phyloP scores from a whole-genome alignment of 768 basidiomycete species.

The Strobilomyces echinocephalus region DNA sequence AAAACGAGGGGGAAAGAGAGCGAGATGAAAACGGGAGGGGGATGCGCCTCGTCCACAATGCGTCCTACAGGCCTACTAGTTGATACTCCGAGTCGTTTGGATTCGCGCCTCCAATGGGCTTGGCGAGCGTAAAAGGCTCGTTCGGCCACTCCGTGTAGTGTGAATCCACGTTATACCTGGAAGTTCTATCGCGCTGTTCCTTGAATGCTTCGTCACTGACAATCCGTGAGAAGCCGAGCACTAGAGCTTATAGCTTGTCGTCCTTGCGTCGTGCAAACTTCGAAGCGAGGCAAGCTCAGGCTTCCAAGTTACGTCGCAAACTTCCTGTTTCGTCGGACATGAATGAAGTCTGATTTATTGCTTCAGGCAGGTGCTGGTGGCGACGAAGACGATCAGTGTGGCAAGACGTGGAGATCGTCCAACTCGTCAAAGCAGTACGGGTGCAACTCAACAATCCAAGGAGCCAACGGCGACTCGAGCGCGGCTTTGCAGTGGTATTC shows the following conservation, averaged over 20 bases:
- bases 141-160: background rate
- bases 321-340: conserved; percentile 19
- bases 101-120: conserved; percentile 11
- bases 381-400: conserved; percentile 16
- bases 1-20: background rate
- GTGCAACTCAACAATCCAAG: background rate
- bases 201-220: background rate
- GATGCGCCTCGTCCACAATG: conserved; percentile 14
- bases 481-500: conserved; percentile 3
- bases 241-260: background rate
- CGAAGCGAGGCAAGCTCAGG: background rate
- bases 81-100: background rate
- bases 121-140: background rate
- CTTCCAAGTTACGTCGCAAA: background rate
- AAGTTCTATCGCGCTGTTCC: background rate
- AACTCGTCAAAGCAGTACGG: background rate
- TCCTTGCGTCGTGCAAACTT: background rate
- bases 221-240: background rate
- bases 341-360: conserved; percentile 13
- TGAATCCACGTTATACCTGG: background rate
- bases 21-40: conserved; percentile 19
- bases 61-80: conserved; percentile 21
- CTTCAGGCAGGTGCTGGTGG: conserved; percentile 4
- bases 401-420: conserved; percentile 15
- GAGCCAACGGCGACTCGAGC: background rate